A percentile compares a stretch with the other conserved stretches of the same genome.
Conservation (phyloP, 306 rosid species). For the Begonia fuchsioides region DNA sequence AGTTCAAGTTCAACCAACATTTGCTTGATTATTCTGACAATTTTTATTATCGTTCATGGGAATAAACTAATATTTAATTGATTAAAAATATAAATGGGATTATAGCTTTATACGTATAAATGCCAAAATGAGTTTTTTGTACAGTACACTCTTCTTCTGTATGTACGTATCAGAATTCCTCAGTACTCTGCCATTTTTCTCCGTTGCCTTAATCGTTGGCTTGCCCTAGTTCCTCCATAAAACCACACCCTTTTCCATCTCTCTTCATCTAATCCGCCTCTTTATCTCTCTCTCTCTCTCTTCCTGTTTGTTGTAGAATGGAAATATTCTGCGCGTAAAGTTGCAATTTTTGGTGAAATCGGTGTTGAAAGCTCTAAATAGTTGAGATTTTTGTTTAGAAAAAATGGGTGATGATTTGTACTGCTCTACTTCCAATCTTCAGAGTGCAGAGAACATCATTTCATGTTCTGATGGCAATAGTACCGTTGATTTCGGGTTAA, state of each 20-base stretch:
- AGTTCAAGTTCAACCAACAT: too few relatives aligned
- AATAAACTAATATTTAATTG: too few relatives aligned
- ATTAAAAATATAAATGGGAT: too few relatives aligned
- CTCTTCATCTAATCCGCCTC: slow-evolving; percentile 1
- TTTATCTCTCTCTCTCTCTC: neutral
- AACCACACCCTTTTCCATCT: neutral
- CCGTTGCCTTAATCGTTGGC: neutral
- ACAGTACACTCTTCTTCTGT: neutral
- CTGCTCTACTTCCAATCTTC: neutral
- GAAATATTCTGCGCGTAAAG: neutral
- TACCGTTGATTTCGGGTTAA: slow-evolving; percentile 22
- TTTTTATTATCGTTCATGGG: too few relatives aligned
- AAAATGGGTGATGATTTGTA: slow-evolving; percentile 41
- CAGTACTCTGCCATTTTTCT: neutral
- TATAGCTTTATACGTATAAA: too few relatives aligned
- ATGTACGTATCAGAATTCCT: neutral
- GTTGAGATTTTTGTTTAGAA: slow-evolving; percentile 9
- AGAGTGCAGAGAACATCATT: slow-evolving; percentile 20
- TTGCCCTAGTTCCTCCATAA: neutral
- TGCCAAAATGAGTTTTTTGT: too few relatives aligned
- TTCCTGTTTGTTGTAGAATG: neutral
- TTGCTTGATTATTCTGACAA: too few relatives aligned
- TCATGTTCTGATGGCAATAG: slow-evolving; percentile 30
- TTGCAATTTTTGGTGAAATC: slow-evolving; percentile 1
- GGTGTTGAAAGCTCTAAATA: slow-evolving; percentile 11